Percentiles rank a stretch among this genome's conserved stretches.
These are phyloP conservation scores for Solanum habrochaites DNA, from an alignment of 257 asterid species.

Conservation along the genomic window DNA sequence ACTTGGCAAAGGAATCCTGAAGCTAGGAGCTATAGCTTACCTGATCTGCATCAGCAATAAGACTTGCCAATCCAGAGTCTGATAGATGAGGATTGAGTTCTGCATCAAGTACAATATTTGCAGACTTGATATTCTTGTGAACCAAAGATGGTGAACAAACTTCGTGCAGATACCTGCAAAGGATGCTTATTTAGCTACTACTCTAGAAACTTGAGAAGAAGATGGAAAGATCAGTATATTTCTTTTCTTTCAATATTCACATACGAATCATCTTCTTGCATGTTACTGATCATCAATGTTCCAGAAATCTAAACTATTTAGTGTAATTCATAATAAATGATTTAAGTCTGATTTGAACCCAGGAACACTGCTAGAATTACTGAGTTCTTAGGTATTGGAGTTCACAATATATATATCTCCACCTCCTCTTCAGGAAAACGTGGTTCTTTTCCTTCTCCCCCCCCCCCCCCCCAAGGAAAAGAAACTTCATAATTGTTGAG, in stretches of 20 bases:
- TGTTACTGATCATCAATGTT: neutral
- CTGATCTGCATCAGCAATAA: conserved; percentile 69
- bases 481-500: neutral
- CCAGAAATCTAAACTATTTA: neutral
- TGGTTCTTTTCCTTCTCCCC: neutral
- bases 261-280: neutral
- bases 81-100: conserved; percentile 97
- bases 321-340: neutral
- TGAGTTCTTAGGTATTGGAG: neutral
- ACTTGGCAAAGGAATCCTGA: neutral
- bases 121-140: conserved; percentile 83
- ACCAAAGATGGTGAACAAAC: conserved; percentile 83
- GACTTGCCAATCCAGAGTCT: conserved; percentile 73
- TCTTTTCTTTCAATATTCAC: neutral
- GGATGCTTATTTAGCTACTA: conserved; percentile 4
- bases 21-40: conserved; percentile 14
- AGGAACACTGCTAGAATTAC: neutral
- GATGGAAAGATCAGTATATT: neutral
- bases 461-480: neutral
- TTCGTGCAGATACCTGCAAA: conserved; percentile 86
- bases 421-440: neutral
- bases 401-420: neutral
- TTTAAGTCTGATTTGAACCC: neutral
- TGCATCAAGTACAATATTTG: conserved; percentile 67
- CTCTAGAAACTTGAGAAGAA: neutral